Conservation (phyloP, 2,329 filamentous ascomycete species). For the Thelonectria rubi region DNA sequence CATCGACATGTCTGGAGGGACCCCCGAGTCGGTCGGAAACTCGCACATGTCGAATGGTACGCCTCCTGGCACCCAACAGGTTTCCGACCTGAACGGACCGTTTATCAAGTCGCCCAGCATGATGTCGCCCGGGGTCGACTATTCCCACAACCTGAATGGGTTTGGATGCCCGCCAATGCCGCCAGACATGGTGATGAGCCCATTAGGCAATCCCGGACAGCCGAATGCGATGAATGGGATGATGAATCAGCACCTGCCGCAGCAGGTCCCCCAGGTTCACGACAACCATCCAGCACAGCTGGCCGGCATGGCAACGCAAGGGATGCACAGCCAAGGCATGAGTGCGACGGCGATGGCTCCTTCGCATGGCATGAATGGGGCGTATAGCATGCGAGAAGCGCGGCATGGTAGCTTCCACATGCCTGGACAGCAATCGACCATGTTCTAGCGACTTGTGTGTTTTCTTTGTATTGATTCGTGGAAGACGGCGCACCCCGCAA, state of each 20-base stretch:
- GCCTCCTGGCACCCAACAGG: slow-evolving; percentile 42
- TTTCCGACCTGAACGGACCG: slow-evolving; percentile 55
- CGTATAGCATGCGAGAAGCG: slow-evolving; percentile 41
- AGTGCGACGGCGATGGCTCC: slow-evolving; percentile 36
- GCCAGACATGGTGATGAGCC: slow-evolving; percentile 63
- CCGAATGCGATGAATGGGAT: slow-evolving; percentile 35
- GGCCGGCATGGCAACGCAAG: slow-evolving; percentile 38
- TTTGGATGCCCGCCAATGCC: slow-evolving; percentile 55
- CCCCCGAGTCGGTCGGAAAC: slow-evolving; percentile 46
- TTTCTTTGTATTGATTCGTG: not conserved
- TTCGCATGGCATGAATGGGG: slow-evolving; percentile 43
- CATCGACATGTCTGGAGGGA: slow-evolving; percentile 48
- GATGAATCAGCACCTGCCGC: slow-evolving; percentile 41
- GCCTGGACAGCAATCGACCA: slow-evolving; percentile 39
- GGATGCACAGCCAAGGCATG: slow-evolving; percentile 41
- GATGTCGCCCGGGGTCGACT: slow-evolving; percentile 63
- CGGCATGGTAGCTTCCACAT: slow-evolving; percentile 48
- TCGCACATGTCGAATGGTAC: slow-evolving; percentile 45
- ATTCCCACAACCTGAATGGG: slow-evolving; percentile 54
- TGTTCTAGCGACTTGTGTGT: slow-evolving; percentile 51
- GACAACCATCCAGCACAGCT: slow-evolving; percentile 45
- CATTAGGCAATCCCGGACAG: slow-evolving; percentile 49
- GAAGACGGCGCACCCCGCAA: not conserved
- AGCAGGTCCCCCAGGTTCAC: slow-evolving; percentile 46
- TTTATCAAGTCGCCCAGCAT: slow-evolving; percentile 63